Evolutionary conservation across 1,139 yeast genomes (phyloP).

Genomic region (Suhomyces guaymorum): DNA sequence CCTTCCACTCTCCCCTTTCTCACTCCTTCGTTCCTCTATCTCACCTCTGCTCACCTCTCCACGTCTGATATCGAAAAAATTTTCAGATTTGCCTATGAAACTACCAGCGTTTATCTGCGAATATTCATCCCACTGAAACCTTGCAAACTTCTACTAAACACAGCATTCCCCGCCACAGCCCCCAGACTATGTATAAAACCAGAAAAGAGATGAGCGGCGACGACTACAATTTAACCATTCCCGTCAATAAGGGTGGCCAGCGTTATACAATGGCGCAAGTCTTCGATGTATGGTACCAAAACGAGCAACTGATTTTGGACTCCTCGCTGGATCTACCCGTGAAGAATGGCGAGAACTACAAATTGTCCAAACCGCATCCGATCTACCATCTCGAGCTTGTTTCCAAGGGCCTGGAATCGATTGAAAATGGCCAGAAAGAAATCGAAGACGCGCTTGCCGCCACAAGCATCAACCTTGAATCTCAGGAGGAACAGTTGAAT

Average conservation of each 20-base stretch:
- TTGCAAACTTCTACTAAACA: too few relatives aligned
- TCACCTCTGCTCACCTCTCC: too few relatives aligned
- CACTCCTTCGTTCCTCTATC: too few relatives aligned
- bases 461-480: slow-evolving; percentile 1
- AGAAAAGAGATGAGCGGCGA: slow-evolving; percentile 11
- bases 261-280: slow-evolving; percentile 55
- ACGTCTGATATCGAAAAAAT: too few relatives aligned
- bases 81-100: too few relatives aligned
- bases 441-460: slow-evolving; percentile 2
- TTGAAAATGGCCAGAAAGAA: not conserved
- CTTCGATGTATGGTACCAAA: slow-evolving; percentile 52
- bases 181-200: slow-evolving; percentile 7
- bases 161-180: not conserved
- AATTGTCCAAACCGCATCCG: slow-evolving; percentile 31
- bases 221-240: slow-evolving; percentile 25
- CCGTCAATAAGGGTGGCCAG: slow-evolving; percentile 40
- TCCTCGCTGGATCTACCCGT: slow-evolving; percentile 26
- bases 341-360: slow-evolving; percentile 32
- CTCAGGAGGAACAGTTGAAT: too few relatives aligned
- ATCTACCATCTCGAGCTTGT: slow-evolving; percentile 41
- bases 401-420: slow-evolving; percentile 2
- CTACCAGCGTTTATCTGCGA: too few relatives aligned
- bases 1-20: too few relatives aligned
- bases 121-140: too few relatives aligned
- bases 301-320: slow-evolving; percentile 38